Percentiles rank a stretch among this genome's conserved stretches.
Conservation (phyloP, 2,329 filamentous ascomycete genomes). For the Periconia macrospinosa region DNA sequence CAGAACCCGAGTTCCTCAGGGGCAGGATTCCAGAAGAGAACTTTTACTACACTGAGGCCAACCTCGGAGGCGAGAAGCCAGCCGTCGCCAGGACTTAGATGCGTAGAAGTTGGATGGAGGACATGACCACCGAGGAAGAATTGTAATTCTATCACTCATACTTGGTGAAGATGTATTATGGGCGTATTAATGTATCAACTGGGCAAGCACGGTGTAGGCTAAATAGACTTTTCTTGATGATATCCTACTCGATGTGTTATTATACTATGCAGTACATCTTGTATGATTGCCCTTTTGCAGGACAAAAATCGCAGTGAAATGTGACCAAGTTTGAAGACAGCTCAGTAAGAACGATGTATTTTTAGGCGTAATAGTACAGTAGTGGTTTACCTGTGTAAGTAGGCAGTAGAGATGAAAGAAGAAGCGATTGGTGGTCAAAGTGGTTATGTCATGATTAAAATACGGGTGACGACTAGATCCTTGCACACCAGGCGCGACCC, state of each 20-base stretch:
- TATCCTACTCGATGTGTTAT: not conserved
- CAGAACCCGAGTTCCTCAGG: slow-evolving; percentile 84
- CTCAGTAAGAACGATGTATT: no score
- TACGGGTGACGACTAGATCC: not conserved
- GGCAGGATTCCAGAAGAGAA: slow-evolving; percentile 91
- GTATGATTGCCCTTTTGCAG: not conserved
- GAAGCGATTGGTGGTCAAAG: not conserved
- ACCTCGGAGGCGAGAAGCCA: slow-evolving; percentile 42
- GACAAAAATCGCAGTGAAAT: no score
- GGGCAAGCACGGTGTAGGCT: not conserved
- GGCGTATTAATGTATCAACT: not conserved
- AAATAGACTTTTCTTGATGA: not conserved
- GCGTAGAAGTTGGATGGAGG: not conserved
- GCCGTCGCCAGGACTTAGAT: slow-evolving; percentile 36
- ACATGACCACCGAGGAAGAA: not conserved
- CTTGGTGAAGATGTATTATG: not conserved
- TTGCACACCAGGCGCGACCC: not conserved
- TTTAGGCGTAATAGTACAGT: no score
- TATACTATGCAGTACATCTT: not conserved
- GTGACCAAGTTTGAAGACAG: no score
- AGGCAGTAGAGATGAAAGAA: not conserved
- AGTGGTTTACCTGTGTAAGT: no score
- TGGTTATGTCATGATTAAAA: not conserved
- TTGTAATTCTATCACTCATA: not conserved
- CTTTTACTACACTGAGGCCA: slow-evolving; percentile 66